These are phyloP conservation scores for Magnaporthiopsis incrustans DNA, from an alignment of 2,329 filamentous ascomycete species.

Conservation along the genomic window DNA sequence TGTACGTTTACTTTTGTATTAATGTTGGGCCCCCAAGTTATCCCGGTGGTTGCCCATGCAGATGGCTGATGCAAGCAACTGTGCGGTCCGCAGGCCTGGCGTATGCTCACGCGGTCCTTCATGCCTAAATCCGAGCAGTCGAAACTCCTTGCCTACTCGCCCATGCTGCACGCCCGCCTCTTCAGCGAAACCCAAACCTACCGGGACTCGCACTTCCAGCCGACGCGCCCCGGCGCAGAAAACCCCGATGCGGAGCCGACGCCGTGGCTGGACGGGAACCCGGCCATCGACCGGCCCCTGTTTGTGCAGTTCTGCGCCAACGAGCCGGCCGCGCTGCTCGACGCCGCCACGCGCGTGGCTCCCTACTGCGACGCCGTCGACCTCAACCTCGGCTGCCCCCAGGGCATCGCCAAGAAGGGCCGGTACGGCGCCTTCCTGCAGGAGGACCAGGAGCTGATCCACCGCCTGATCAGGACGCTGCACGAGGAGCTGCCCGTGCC, in stretches of 20 bases:
- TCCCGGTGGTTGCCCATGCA: not conserved
- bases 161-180: slow-evolving; percentile 91
- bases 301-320: slow-evolving; percentile 97
- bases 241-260: slow-evolving; percentile 19
- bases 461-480: slow-evolving; percentile 72
- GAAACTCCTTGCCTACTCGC: slow-evolving; percentile 77
- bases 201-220: slow-evolving; percentile 73
- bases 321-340: slow-evolving; percentile 69
- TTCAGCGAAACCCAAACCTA: slow-evolving; percentile 73
- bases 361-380: slow-evolving; percentile 94
- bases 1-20: slow-evolving; percentile 42
- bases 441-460: slow-evolving; percentile 81
- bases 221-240: slow-evolving; percentile 33
- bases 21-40: too few species aligned
- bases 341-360: slow-evolving; percentile 68
- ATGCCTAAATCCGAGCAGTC: slow-evolving; percentile 57
- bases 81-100: slow-evolving; percentile 67
- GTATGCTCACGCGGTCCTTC: slow-evolving; percentile 90
- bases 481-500: slow-evolving; percentile 73
- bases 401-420: slow-evolving; percentile 86
- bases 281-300: slow-evolving; percentile 73
- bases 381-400: slow-evolving; percentile 90
- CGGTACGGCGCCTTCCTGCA: slow-evolving; percentile 93
- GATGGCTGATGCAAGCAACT: slow-evolving; percentile 3
- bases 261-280: slow-evolving; percentile 77